Conservation (phyloP, 2,329 filamentous ascomycete genomes). For the Calonectria crousiana region DNA sequence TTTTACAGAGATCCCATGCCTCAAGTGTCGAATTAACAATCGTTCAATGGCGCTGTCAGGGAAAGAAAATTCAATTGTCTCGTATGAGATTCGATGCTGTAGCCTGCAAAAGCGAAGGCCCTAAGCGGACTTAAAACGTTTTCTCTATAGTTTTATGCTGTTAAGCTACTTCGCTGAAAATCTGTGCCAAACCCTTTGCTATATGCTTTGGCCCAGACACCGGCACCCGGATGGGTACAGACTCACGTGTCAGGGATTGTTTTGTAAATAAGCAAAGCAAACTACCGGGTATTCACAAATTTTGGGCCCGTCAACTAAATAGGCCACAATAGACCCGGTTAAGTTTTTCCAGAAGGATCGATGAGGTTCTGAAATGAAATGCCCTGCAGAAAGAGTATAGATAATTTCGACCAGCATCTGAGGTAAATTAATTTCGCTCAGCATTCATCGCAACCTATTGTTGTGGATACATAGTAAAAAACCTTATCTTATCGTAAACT, state of each 20-base stretch:
- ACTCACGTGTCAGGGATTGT: neutral
- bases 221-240: neutral
- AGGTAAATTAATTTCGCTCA: neutral
- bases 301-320: no score
- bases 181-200: neutral
- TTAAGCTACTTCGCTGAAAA: neutral
- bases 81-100: neutral
- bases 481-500: neutral
- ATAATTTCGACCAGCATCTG: neutral
- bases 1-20: no score
- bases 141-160: neutral
- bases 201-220: neutral
- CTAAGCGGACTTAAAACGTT: neutral
- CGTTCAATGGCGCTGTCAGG: no score
- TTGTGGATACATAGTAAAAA: neutral
- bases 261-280: no score
- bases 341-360: no score
- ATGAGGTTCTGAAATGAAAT: no score
- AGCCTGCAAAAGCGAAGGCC: neutral
- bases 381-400: neutral
- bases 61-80: neutral
- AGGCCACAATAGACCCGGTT: no score
- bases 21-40: no score
- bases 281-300: no score
- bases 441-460: neutral